These are phyloP conservation scores for Stropharia rugosoannulata DNA, from an alignment of 768 basidiomycete species.

Conservation along the genomic window DNA sequence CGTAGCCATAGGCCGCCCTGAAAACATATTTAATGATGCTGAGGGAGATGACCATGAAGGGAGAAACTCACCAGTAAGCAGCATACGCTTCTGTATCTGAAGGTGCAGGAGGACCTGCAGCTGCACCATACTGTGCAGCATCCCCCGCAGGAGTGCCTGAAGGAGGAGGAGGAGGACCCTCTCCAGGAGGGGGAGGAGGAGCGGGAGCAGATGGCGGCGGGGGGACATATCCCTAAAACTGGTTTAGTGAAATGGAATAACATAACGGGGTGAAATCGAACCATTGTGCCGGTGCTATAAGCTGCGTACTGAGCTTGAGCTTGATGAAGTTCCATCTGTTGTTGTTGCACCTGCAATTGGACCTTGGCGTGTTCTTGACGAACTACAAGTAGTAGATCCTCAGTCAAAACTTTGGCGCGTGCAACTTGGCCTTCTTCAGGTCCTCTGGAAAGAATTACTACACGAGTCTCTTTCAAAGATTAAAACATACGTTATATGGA, in stretches of 20 bases:
- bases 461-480: background rate
- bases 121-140: conserved; percentile 32
- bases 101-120: conserved; percentile 36
- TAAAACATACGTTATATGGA: conserved; percentile 78
- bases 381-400: conserved; percentile 90
- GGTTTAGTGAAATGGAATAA: background rate
- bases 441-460: conserved; percentile 37
- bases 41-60: background rate
- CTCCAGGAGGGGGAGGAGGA: conserved; percentile 54
- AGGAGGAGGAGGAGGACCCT: conserved; percentile 41
- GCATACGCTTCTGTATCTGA: conserved; percentile 55
- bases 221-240: conserved; percentile 41
- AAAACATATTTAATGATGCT: background rate
- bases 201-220: conserved; percentile 52
- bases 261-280: conserved; percentile 18
- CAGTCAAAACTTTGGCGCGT: conserved; percentile 82
- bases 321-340: conserved; percentile 86
- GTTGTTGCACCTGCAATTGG: conserved; percentile 56
- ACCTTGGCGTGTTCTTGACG: conserved; percentile 86
- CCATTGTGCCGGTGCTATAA: conserved; percentile 51
- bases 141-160: conserved; percentile 49
- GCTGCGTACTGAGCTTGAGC: conserved; percentile 80
- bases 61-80: conserved; percentile 54
- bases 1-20: conserved; percentile 86
- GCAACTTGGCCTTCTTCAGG: conserved; percentile 88